Conservation (phyloP, 768 basidiomycete genomes). For the Cystobasidium onofrii region DNA sequence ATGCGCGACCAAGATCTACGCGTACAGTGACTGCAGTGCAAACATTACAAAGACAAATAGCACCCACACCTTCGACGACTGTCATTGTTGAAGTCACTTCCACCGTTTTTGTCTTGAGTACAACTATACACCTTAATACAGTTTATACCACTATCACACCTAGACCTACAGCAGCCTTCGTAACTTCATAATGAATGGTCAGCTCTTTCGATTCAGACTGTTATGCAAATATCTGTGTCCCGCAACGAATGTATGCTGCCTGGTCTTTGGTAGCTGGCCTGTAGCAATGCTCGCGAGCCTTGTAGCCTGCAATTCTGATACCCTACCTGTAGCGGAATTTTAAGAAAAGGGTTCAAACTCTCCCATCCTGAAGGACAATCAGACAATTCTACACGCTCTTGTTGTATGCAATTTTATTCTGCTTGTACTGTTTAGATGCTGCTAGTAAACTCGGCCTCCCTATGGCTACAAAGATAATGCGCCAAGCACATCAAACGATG, state of each 20-base stretch:
- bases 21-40: not conserved
- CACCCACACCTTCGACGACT: not conserved
- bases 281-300: too few relatives aligned
- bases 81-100: not conserved
- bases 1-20: not conserved
- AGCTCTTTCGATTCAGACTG: too few relatives aligned
- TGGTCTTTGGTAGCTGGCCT: too few relatives aligned
- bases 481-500: not conserved
- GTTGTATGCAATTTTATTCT: too few relatives aligned
- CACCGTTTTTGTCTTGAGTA: not conserved
- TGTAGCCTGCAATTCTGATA: too few relatives aligned
- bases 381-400: too few relatives aligned
- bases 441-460: not conserved
- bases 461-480: not conserved
- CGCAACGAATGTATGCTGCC: too few relatives aligned
- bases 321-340: too few relatives aligned
- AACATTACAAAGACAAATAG: not conserved
- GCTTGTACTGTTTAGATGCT: too few relatives aligned
- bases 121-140: not conserved
- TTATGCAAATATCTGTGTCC: too few relatives aligned
- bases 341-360: too few relatives aligned
- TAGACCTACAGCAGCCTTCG: not conserved
- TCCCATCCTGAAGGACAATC: too few relatives aligned
- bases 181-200: not conserved
- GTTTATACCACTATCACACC: not conserved